Evolutionary conservation across 805 yeast genomes (phyloP), one percentile per base, ranked within the genome.

Genomic region (Hanseniaspora meyeri): DNA sequence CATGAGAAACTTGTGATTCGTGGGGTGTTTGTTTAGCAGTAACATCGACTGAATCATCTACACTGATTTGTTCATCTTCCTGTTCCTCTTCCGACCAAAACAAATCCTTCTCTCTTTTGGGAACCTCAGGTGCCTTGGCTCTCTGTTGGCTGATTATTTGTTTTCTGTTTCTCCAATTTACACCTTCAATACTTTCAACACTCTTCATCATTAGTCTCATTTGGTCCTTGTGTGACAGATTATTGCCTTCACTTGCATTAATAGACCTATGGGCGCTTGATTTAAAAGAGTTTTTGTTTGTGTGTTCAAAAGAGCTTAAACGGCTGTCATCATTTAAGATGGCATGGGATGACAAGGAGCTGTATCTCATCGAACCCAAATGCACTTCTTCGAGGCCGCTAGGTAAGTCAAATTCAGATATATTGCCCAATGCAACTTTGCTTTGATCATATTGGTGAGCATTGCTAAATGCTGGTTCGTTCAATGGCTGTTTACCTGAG

Each of bases 141-240:
- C 38, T 38, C 9, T 46, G 34, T 1, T 39, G 19, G 2, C 11
- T 14, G 9, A 53, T 37, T 12, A 37, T 20, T 39, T 32, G 42
- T 32, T 46, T 53, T 53, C 57, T 53, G 31, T 53, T 53, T 39
- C 51, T 46, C 57, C 57, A 53, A 32, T 45, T 53, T 2, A 53
- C 57, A 14, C 57, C 57, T 24, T 53, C 57, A 19, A 53, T 27
- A 16, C 47, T 39, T n/a, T 36, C 57, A 7, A 40, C 51, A 53
- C 57, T 53, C 17, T 20, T 53, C 57, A 53, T 38, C 51, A 53
- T 38, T 11, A 20, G 9, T 34, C 16, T 46, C 39, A 46, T 46
- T 12, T 46, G 29, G 12, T 46, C 56, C 16, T 52, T 52, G 14
- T 43, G 39, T 1, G 56, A 47, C 11, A 43, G 31, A 0, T 17